Evolutionary conservation across 257 asterid genomes (phyloP).

Genomic region (Solanum chiquidenum): DNA sequence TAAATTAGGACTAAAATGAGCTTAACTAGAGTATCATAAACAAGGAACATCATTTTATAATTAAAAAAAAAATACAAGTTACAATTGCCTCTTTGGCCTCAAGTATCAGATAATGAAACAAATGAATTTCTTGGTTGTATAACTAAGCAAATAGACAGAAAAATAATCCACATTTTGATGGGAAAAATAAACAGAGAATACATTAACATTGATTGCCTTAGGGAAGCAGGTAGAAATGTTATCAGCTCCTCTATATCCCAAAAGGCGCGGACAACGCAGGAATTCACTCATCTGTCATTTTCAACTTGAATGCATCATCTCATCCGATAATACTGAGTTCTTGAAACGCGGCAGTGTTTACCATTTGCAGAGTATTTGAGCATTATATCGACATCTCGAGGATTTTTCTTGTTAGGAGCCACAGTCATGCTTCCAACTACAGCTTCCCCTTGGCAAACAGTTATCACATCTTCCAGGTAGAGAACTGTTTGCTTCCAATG

Average conservation of each 20-base stretch:
- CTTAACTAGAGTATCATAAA: neutral
- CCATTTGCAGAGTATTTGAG: constrained; percentile 72
- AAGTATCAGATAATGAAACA: neutral
- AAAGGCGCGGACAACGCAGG: neutral
- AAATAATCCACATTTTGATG: neutral
- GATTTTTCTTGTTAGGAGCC: constrained; percentile 83
- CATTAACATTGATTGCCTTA: neutral
- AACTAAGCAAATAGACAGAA: neutral
- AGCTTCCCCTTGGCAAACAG: constrained; percentile 80
- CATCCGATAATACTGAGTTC: constrained; percentile 69
- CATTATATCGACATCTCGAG: constrained; percentile 83
- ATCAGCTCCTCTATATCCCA: neutral
- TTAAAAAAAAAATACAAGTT: neutral
- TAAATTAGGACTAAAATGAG: neutral
- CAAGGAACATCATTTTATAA: neutral
- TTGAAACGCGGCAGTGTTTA: constrained; percentile 42
- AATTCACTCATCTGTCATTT: neutral
- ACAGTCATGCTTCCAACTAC: constrained; percentile 60
- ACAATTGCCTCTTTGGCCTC: neutral
- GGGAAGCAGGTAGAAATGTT: neutral
- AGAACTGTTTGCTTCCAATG: constrained; percentile 98
- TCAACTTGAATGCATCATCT: constrained; percentile 20
- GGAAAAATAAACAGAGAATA: neutral
- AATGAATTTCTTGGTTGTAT: neutral
- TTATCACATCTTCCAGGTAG: constrained; percentile 83